Conservation (phyloP, 1,139 yeast genomes). For the Suhomyces panamericanus region DNA sequence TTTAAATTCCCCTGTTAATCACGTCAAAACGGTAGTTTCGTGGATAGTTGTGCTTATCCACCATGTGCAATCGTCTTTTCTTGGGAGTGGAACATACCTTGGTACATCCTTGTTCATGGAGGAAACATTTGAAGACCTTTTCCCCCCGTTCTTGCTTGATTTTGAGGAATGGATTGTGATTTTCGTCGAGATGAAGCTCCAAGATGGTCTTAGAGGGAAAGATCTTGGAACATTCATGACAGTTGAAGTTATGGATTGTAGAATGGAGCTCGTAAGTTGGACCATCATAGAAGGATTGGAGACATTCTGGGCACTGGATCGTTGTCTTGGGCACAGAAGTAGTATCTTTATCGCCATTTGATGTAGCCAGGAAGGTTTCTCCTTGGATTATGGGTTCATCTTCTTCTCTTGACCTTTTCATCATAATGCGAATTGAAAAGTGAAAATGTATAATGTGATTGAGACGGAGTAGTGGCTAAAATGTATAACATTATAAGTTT, state of each 20-base stretch:
- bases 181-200: slow-evolving; percentile 51
- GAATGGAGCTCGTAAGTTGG: slow-evolving; percentile 11
- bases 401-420: not conserved
- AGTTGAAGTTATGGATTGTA: slow-evolving; percentile 20
- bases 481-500: no score
- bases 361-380: not conserved
- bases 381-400: not conserved
- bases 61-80: slow-evolving; percentile 48
- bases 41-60: slow-evolving; percentile 53
- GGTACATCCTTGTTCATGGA: slow-evolving; percentile 33
- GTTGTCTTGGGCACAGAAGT: not conserved
- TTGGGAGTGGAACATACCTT: slow-evolving; percentile 33
- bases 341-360: not conserved
- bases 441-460: not conserved
- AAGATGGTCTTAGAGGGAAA: slow-evolving; percentile 44
- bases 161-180: slow-evolving; percentile 51
- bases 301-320: slow-evolving; percentile 6
- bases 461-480: not conserved
- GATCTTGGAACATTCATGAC: slow-evolving; percentile 41
- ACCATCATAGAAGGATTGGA: slow-evolving; percentile 6
- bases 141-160: slow-evolving; percentile 39
- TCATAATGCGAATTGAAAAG: not conserved
- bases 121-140: slow-evolving; percentile 38
- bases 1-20: slow-evolving; percentile 23
- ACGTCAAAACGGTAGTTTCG: slow-evolving; percentile 39